Base-by-base conservation (phyloP, 192 early-diverging fungal genomes). In the Coemansia sp. region DNA sequence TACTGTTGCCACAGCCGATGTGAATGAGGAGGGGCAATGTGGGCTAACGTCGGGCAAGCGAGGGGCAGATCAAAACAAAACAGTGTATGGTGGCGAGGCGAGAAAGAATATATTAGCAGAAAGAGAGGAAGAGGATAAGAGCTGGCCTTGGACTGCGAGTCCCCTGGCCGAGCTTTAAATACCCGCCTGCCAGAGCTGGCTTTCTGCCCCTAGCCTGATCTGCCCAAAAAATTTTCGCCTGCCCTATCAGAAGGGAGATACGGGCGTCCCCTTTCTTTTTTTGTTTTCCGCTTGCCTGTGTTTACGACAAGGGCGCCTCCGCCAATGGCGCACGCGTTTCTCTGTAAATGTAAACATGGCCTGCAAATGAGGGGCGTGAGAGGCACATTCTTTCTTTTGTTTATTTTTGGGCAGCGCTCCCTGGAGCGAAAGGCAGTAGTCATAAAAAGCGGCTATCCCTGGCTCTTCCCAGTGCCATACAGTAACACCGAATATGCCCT, bases 61-160 rank as follows among this genome's bases (percentile, higher is more conserved):
- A 21, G 42, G 25, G 37, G 53, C 11, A 13, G n/a, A 34, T 42
- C 25, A 55, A 57, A 57, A 57, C 10, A 4, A 52, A 23, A 37
- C n/a, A 31, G 31, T 21, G 38, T 13, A 21, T 42, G 33, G 35
- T 42, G 33, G 35, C 23, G 31, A 25, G 41, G 16, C 3, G 28
- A 31, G 39, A 60, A 21, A 60, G 1, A 41, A 38, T 18, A 52
- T 16, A 61, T n/a, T 42, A 38, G 1, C 36, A 10, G 31, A 35
- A n/a, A 25, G 20, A 59, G 21, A 3, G 60, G 61, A 57, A 61
- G 45, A 62, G 21, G 21, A 67, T 31, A 38, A 50, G 48, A 50
- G 48, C 25, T 21, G 45, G 23, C 21, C 45, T 21, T 48, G 7
- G 45, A 48, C 18, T 10, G 21, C n/a, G 45, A 48, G 20, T 23